phyloP scores from a whole-genome alignment of 805 yeast species.

The Isabelozyma pseudorhagii region DNA sequence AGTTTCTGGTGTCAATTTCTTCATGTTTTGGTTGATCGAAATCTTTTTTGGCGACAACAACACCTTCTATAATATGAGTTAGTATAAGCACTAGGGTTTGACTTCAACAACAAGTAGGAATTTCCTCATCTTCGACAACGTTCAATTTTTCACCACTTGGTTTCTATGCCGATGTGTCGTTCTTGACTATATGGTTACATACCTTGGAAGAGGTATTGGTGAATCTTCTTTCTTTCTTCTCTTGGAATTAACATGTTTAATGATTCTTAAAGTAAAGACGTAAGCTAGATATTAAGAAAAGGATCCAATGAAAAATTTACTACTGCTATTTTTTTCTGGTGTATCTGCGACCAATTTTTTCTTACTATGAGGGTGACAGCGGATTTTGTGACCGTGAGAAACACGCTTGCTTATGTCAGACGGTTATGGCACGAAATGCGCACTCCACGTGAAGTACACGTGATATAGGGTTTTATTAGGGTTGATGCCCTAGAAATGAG shows the following conservation, averaged over 20 bases:
- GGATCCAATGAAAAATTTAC: neutral
- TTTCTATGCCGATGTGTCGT: neutral
- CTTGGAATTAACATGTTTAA: constrained; percentile 94
- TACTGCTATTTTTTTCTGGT: neutral
- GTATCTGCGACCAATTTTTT: neutral
- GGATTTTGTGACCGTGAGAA: neutral
- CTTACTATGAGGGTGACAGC: neutral
- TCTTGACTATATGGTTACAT: constrained; percentile 38
- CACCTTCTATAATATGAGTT: constrained; percentile 78
- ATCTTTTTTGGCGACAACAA: constrained; percentile 99
- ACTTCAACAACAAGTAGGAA: neutral
- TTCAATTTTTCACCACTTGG: neutral
- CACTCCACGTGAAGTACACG: neutral
- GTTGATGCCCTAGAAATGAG: neutral
- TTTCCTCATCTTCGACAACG: neutral
- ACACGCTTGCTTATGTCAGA: neutral
- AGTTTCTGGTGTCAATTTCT: constrained; percentile 96
- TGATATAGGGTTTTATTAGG: neutral
- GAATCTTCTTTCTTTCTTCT: constrained; percentile 99
- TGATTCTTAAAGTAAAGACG: constrained; percentile 1
- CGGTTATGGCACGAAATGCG: neutral
- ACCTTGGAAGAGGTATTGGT: constrained; percentile 98
- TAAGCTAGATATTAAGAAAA: neutral
- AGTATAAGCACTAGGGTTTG: constrained; percentile 24
- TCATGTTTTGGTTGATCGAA: constrained; percentile 97